Conservation (phyloP, 2,329 filamentous ascomycete genomes). For the Orbilia quercus region DNA sequence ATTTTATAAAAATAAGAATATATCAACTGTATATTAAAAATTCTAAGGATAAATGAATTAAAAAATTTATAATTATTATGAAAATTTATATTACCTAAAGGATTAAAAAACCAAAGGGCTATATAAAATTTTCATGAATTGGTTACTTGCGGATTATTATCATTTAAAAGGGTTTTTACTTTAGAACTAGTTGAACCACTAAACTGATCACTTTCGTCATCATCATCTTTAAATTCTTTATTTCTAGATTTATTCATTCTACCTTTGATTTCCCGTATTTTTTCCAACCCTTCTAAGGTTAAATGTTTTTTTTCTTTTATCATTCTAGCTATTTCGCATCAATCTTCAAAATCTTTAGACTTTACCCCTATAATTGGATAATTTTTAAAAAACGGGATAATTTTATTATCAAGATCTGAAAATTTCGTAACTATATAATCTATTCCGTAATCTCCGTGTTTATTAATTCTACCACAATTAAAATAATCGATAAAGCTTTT, state of each 20-base stretch:
- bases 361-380: conserved; percentile 20
- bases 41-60: too few relatives aligned
- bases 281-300: conserved; percentile 16
- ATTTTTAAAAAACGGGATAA: conserved; percentile 38
- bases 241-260: conserved; percentile 28
- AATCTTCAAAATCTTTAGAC: conserved; percentile 31
- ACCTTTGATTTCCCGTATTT: conserved; percentile 25
- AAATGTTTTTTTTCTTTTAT: conserved; percentile 29
- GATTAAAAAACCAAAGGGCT: too few relatives aligned
- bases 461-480: conserved; percentile 6
- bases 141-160: too few relatives aligned
- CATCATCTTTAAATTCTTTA: too few relatives aligned
- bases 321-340: not conserved
- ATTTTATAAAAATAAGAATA: too few relatives aligned
- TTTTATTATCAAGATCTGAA: conserved; percentile 22
- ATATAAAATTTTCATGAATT: too few relatives aligned
- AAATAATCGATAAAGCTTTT: conserved; percentile 22
- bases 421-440: conserved; percentile 28
- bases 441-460: conserved; percentile 1
- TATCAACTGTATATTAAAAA: too few relatives aligned
- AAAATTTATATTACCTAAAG: too few relatives aligned
- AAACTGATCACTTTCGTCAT: too few relatives aligned
- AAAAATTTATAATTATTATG: too few relatives aligned
- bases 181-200: too few relatives aligned
- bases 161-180: too few relatives aligned